These are phyloP conservation scores for Arachnopeziza araneosa DNA, from an alignment of 2,329 filamentous ascomycete species.

Conservation along the genomic window DNA sequence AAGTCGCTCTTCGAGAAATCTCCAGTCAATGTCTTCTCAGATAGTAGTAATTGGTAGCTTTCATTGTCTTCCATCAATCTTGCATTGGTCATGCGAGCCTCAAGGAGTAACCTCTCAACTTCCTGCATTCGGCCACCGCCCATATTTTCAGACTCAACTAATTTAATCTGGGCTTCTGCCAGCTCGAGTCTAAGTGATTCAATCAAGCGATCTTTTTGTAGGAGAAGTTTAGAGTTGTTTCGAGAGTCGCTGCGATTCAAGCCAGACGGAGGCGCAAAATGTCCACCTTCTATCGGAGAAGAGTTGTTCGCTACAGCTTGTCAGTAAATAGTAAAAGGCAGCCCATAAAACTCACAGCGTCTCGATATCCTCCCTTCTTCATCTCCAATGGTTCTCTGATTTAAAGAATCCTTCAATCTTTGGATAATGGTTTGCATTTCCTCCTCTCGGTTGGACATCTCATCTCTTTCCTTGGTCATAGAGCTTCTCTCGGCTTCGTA, in stretches of 20 bases:
- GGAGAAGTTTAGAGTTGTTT: constrained; percentile 81
- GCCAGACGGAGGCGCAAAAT: constrained; percentile 82
- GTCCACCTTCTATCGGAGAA: constrained; percentile 66
- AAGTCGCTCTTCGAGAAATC: constrained; percentile 83
- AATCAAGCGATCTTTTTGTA: constrained; percentile 96
- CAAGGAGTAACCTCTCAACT: constrained; percentile 84
- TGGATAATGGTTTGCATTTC: constrained; percentile 89
- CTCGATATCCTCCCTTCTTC: constrained; percentile 53
- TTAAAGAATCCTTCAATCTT: constrained; percentile 81
- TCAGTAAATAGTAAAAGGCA: constrained; percentile 15
- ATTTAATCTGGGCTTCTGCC: constrained; percentile 79
- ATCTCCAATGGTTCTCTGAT: constrained; percentile 59
- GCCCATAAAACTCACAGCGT: constrained; percentile 42
- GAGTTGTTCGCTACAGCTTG: constrained; percentile 38
- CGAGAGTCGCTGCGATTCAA: constrained; percentile 82
- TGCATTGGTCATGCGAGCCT: constrained; percentile 92
- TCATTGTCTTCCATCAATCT: constrained; percentile 98
- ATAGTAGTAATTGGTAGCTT: constrained; percentile 90
- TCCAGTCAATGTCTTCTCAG: constrained; percentile 91
- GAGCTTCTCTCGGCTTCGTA: constrained; percentile 86
- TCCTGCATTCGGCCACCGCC: constrained; percentile 83
- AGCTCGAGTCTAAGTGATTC: constrained; percentile 87
- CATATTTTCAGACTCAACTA: constrained; percentile 89
- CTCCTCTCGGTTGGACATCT: constrained; percentile 76
- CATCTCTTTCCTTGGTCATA: constrained; percentile 87